Evolutionary conservation across 805 yeast species (phyloP).

Genomic region (Starmerella khaoyaiensis): DNA sequence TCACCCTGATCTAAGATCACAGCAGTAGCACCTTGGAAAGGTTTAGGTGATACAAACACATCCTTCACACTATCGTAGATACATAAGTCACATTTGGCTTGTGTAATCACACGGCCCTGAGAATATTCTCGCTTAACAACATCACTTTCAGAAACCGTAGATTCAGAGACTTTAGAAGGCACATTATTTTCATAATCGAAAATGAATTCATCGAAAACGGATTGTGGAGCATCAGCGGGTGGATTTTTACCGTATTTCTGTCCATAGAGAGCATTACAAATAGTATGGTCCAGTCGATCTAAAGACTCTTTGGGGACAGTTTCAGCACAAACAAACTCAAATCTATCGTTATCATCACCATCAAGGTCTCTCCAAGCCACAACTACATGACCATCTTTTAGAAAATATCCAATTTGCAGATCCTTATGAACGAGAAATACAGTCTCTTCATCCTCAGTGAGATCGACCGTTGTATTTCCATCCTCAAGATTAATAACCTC

Average conservation of each 20-base stretch:
- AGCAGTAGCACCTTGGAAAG: constrained; percentile 24
- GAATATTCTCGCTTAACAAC: constrained; percentile 3
- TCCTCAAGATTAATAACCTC: constrained; percentile 38
- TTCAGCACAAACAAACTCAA: constrained; percentile 63
- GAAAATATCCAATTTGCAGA: constrained; percentile 42
- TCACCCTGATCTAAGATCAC: constrained; percentile 35
- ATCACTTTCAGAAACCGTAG: constrained; percentile 8
- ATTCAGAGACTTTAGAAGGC: background rate
- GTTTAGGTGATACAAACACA: constrained; percentile 33
- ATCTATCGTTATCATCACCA: constrained; percentile 78
- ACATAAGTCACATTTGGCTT: constrained; percentile 34
- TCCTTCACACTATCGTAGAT: constrained; percentile 43
- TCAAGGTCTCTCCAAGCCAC: constrained; percentile 70
- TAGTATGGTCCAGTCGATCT: constrained; percentile 47
- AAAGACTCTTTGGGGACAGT: constrained; percentile 36
- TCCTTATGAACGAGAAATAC: constrained; percentile 58
- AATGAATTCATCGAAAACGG: constrained; percentile 54
- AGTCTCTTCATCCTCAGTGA: constrained; percentile 15
- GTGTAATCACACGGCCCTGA: constrained; percentile 17
- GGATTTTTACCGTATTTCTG: constrained; percentile 44
- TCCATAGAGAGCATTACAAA: constrained; percentile 63
- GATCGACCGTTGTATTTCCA: constrained; percentile 14
- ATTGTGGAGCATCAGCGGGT: constrained; percentile 37
- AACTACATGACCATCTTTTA: constrained; percentile 43
- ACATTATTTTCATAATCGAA: constrained; percentile 23